Evolutionary conservation across 2,329 filamentous ascomycete genomes (phyloP), one percentile per base, ranked within the genome.

Genomic region (Aureobasidium melanogenum): DNA sequence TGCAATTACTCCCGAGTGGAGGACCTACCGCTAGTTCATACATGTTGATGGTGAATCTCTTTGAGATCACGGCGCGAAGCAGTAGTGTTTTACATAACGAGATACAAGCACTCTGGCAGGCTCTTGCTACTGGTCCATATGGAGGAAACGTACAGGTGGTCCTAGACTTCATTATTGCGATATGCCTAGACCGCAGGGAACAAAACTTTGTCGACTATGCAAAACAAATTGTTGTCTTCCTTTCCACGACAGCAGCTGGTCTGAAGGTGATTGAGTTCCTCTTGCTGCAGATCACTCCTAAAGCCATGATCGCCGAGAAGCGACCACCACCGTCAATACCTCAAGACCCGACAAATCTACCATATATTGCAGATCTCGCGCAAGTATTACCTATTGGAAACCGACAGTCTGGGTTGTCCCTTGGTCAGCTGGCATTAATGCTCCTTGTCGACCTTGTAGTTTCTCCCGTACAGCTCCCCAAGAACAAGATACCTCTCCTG

Each of bases 141-240:
- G 89, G 86, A 9, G 93, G 92, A 22, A 99, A 99, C 69, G 94
- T 99, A 12, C 90, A 95, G 61, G 79, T 99, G 36, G 89, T 97
- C 14, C 82, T 99, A 0, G 92, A 97, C 72, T 99, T 99, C 70
- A 94, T 99, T 73, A 97, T 99, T 74, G 87, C 86, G 30, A 82
- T 97, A 5, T 99, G 94, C 67, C 78, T 99, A 12, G 94, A 99
- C 69, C 86, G 93, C 34, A 86, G 93, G 52, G 95, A 99, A 72
- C 94, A 99, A 69, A 97, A 97, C 68, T 99, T 97, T 73, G 93
- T 99, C 60, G 91, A 97, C 67, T 96, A 95, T 70, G 93, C 93
- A 5, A 99, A 97, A 76, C 94, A 99, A 73, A 94, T 99, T 57
- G 91, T 97, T 17, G 95, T 99, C 0, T 97, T 97, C 72, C 74